These are phyloP conservation scores for Ophiocordyceps camponoti-leonardi DNA, from an alignment of 2,329 filamentous ascomycete species.

Conservation along the genomic window DNA sequence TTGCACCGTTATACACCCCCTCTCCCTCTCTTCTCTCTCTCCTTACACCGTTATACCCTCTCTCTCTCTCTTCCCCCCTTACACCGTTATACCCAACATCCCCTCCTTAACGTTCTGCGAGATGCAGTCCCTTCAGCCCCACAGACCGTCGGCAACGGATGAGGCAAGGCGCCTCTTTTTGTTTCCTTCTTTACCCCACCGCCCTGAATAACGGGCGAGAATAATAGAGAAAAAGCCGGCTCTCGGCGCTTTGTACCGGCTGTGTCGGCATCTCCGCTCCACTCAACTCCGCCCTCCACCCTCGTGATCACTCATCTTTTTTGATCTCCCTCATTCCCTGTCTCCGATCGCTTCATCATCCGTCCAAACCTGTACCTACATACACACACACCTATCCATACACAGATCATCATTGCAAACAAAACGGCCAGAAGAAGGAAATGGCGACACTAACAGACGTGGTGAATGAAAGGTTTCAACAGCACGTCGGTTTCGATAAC, in stretches of 20 bases:
- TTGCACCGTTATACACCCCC: too few relatives aligned
- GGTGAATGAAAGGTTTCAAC: constrained; percentile 32
- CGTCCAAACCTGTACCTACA: neutral
- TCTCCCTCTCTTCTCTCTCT: too few relatives aligned
- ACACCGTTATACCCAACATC: too few relatives aligned
- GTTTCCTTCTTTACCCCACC: neutral
- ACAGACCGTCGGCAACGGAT: neutral
- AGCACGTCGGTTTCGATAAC: constrained; percentile 45
- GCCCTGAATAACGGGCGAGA: neutral
- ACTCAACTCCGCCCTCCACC: too few relatives aligned
- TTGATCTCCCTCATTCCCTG: constrained; percentile 1
- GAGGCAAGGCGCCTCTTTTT: neutral
- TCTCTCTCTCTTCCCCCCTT: too few relatives aligned
- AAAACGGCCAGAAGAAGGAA: constrained; percentile 1
- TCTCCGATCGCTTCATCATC: constrained; percentile 1
- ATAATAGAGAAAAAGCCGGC: neutral
- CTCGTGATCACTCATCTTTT: neutral
- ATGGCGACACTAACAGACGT: constrained; percentile 27
- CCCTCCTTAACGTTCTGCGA: neutral
- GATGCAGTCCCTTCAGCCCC: neutral
- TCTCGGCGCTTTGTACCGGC: neutral
- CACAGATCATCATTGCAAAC: neutral
- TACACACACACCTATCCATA: neutral
- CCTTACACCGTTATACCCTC: too few relatives aligned
- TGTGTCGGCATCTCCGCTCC: neutral